Evolutionary conservation across 805 yeast species (phyloP), one percentile per base, ranked within the genome.

Genomic region (Wickerhamomyces hampshirensis): DNA sequence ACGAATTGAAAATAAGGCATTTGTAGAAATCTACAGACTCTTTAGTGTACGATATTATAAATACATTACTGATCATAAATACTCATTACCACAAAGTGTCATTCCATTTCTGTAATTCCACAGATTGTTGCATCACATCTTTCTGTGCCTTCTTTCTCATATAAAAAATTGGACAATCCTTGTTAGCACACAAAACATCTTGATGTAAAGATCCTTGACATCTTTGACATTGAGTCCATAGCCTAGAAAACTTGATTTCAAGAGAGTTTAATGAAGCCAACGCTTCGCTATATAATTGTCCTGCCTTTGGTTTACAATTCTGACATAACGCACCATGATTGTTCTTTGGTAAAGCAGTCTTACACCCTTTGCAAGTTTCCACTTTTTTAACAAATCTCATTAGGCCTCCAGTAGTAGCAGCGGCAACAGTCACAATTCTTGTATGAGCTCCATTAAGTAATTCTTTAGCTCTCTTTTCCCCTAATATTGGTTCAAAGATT

Each of bases 151-250:
- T 67, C 28, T 64, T 89, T 54, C 99, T 72, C 98, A 93, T 93
- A 59, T 93, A 93, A 54, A 93, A 93, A 26, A 93, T 93, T 2
- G 97, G 96, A 64, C 99, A 93, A 60, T 93, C 98, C 48, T 89
- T 88, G 48, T 91, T 87, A 0, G 96, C 80, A 59, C 99, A 93
- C 17, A 91, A 66, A 4, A 93, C 98, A 50, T 93, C 98, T 60
- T 88, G 96, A 52, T 93, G 97, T 37, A 94, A 65, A 18, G 93
- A 84, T 0, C 98, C 98, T 51, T 94, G 97, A 60, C 98, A 93
- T 40, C 97, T 68, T 63, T 93, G 99, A 58, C 99, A 94, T 56
- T 93, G 95, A 0, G 98, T 91, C 99, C 99, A 93, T 44, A 93
- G 64, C 46, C 94, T 69, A 3, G 95, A 80, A 51, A 87, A 93